Evolutionary conservation across 768 basidiomycete genomes (phyloP).

Genomic region (Pleurotus salmoneostramineus): DNA sequence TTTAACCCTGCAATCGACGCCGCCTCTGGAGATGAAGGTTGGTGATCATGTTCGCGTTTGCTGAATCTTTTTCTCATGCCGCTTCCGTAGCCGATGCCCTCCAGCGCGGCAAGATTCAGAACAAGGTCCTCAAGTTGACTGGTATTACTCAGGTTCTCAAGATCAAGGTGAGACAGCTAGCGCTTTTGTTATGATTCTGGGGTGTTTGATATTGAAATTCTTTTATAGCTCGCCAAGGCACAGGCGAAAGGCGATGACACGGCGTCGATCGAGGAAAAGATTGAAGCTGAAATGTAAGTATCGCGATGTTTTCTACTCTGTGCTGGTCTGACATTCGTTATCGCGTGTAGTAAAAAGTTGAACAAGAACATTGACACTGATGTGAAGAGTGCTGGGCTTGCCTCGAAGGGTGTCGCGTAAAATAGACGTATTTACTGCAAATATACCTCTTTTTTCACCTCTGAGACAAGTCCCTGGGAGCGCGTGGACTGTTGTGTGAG

Average conservation of each 20-base stretch:
- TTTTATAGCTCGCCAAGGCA: slow-evolving; percentile 26
- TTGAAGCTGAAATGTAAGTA: slow-evolving; percentile 23
- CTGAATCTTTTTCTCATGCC: neutral
- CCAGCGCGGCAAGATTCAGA: slow-evolving; percentile 36
- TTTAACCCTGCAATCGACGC: slow-evolving; percentile 33
- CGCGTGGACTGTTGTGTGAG: neutral
- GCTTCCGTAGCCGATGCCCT: slow-evolving; percentile 25
- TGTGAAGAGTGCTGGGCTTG: slow-evolving; percentile 21
- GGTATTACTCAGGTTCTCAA: slow-evolving; percentile 28
- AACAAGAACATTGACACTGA: slow-evolving; percentile 31
- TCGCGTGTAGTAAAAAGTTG: slow-evolving; percentile 23
- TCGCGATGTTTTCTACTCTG: neutral
- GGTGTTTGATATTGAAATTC: neutral
- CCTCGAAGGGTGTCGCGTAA: slow-evolving; percentile 23
- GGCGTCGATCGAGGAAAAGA: slow-evolving; percentile 17
- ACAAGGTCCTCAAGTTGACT: slow-evolving; percentile 41
- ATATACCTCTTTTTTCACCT: too few relatives aligned
- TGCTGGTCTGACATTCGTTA: neutral
- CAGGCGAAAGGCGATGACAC: slow-evolving; percentile 26
- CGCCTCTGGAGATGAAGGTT: slow-evolving; percentile 24
- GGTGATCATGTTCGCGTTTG: neutral
- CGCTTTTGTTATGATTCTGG: neutral
- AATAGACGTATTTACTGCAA: neutral
- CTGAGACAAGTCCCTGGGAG: too few relatives aligned
- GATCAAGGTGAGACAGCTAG: slow-evolving; percentile 25